A percentile compares a stretch with the other conserved stretches of the same genome.
phyloP scores from a whole-genome alignment of 73 alveolate species.

The Diophrys appendiculata region DNA sequence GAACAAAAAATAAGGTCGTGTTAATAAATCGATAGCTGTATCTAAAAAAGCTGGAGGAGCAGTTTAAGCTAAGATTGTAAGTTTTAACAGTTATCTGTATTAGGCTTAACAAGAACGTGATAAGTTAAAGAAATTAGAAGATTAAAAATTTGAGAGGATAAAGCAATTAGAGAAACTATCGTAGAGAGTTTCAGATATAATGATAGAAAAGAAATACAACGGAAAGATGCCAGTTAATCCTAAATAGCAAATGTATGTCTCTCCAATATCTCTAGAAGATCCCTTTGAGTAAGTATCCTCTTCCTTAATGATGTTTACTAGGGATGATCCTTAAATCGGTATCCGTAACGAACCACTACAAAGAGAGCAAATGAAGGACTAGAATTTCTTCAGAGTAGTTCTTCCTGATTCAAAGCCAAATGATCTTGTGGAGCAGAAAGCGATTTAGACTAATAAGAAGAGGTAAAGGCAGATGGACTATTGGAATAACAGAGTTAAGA shows the following conservation, averaged over 20 bases:
- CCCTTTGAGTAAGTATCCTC: no score
- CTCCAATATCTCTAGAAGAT: no score
- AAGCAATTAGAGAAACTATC: background rate
- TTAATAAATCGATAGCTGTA: background rate
- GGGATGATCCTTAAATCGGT: background rate
- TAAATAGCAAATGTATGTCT: background rate
- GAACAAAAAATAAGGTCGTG: background rate
- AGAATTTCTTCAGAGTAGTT: background rate
- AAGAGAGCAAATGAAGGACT: background rate
- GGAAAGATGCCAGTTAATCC: background rate
- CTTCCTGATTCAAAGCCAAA: background rate
- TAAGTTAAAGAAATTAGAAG: background rate
- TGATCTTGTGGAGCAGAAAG: background rate
- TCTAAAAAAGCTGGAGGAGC: background rate
- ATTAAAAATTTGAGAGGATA: background rate
- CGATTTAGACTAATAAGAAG: background rate
- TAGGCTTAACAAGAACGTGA: background rate
- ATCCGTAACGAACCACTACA: background rate
- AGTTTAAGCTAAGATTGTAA: background rate
- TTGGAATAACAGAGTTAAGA: background rate
- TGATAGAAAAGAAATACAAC: background rate
- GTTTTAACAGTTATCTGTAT: no score
- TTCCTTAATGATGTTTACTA: background rate
- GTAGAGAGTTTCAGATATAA: background rate
- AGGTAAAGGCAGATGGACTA: background rate